A percentile compares a stretch with the other conserved stretches of the same genome.
Evolutionary conservation across 108 stramenopile species (phyloP).

Genomic region (Cyclotella kingstonii): DNA sequence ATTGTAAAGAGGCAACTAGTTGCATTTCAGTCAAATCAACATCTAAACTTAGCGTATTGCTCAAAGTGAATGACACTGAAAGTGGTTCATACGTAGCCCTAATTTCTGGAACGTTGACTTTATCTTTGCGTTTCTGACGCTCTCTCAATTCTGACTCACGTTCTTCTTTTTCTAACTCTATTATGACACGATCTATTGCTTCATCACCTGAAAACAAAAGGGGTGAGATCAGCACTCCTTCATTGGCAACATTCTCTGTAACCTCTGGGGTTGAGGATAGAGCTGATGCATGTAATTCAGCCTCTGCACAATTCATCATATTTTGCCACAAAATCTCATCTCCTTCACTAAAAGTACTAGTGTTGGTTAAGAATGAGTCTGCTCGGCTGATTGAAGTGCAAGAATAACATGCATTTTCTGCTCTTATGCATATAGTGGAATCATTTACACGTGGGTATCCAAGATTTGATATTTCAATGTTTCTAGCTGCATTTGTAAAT

Average conservation of each 20-base stretch:
- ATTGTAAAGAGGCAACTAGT: slow-evolving; percentile 60
- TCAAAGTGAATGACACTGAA: slow-evolving; percentile 55
- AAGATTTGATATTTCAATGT: slow-evolving; percentile 73
- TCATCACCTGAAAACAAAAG: slow-evolving; percentile 54
- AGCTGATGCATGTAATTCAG: slow-evolving; percentile 51
- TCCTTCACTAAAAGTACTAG: background rate
- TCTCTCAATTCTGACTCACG: slow-evolving; percentile 48
- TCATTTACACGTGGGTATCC: slow-evolving; percentile 66
- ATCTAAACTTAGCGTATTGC: slow-evolving; percentile 66
- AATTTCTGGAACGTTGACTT: slow-evolving; percentile 39
- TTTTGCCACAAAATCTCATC: slow-evolving; percentile 65
- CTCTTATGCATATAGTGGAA: slow-evolving; percentile 55
- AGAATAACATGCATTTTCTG: slow-evolving; percentile 34
- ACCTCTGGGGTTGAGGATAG: slow-evolving; percentile 22
- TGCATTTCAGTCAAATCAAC: slow-evolving; percentile 67
- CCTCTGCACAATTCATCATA: slow-evolving; percentile 54
- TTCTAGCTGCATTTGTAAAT: slow-evolving; percentile 43
- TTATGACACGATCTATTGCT: slow-evolving; percentile 56
- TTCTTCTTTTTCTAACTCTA: slow-evolving; percentile 76
- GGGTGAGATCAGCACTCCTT: slow-evolving; percentile 35
- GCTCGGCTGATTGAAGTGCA: slow-evolving; percentile 6
- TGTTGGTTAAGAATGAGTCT: slow-evolving; percentile 34
- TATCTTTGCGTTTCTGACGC: slow-evolving; percentile 60
- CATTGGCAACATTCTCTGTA: slow-evolving; percentile 11
- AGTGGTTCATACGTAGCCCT: slow-evolving; percentile 77